These are phyloP conservation scores for Pichia sp. DNA, from an alignment of 1,139 yeast species.

Conservation along the genomic window DNA sequence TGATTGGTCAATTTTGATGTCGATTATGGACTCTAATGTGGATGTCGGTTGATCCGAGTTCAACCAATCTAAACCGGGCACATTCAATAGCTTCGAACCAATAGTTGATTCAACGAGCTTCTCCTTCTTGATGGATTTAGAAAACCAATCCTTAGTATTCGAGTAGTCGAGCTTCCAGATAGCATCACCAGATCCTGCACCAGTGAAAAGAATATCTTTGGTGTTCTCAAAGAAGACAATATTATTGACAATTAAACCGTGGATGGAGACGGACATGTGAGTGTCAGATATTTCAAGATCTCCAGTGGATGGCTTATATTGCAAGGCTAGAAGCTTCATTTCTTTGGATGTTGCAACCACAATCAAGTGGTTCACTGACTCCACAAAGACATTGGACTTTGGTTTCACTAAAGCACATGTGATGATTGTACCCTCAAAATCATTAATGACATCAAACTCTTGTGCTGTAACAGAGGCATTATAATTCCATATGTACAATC, in stretches of 20 bases:
- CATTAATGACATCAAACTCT: conserved; percentile 78
- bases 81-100: conserved; percentile 36
- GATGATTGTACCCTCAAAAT: conserved; percentile 69
- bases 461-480: conserved; percentile 44
- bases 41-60: conserved; percentile 16
- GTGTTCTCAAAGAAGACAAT: conserved; percentile 55
- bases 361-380: conserved; percentile 63
- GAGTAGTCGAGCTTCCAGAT: conserved; percentile 86
- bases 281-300: conserved; percentile 74
- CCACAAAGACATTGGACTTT: conserved; percentile 71
- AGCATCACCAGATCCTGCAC: conserved; percentile 67
- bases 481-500: conserved; percentile 79
- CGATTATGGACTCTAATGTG: conserved; percentile 51
- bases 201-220: conserved; percentile 78
- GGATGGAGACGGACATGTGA: conserved; percentile 70
- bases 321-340: conserved; percentile 69
- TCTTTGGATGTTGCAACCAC: conserved; percentile 77
- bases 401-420: conserved; percentile 76
- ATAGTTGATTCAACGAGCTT: conserved; percentile 69
- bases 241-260: conserved; percentile 67
- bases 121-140: conserved; percentile 73
- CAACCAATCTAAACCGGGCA: conserved; percentile 24
- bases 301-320: conserved; percentile 34
- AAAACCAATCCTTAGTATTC: conserved; percentile 83
- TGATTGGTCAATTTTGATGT: conserved; percentile 67